phyloP scores from a whole-genome alignment of 2,329 filamentous ascomycete genomes.

The Ustulina deusta region DNA sequence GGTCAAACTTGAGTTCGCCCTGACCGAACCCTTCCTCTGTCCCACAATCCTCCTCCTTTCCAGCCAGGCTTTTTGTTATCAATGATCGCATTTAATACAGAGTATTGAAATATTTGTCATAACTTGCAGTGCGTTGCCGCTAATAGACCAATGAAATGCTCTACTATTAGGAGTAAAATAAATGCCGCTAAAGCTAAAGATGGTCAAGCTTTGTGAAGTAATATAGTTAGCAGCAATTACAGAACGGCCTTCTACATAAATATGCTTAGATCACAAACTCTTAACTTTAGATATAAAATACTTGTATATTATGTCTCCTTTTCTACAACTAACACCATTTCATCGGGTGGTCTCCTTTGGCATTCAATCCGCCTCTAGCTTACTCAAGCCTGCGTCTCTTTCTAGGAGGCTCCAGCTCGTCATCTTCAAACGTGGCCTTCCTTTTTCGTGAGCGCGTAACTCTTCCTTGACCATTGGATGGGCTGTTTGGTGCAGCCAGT shows the following conservation, averaged over 20 bases:
- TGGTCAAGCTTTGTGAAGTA: neutral
- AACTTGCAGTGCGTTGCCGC: neutral
- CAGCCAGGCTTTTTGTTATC: no score
- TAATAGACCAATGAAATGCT: neutral
- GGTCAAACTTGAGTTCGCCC: neutral
- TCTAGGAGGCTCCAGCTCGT: neutral
- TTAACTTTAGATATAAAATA: neutral
- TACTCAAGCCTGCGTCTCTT: neutral
- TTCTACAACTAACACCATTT: no score
- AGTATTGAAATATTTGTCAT: no score
- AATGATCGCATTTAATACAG: no score
- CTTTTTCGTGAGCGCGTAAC: neutral
- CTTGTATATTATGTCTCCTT: no score
- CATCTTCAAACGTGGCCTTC: neutral
- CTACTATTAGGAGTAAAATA: neutral
- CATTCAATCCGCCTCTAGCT: neutral
- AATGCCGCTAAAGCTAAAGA: neutral
- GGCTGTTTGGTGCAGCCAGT: neutral
- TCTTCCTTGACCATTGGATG: neutral
- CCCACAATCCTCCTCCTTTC: no score
- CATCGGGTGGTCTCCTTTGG: no score
- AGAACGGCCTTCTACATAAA: neutral
- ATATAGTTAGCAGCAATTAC: neutral
- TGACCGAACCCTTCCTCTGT: neutral
- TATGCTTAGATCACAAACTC: neutral